Base-by-base conservation (phyloP, 805 yeast genomes). In the Candida silvicultrix region DNA sequence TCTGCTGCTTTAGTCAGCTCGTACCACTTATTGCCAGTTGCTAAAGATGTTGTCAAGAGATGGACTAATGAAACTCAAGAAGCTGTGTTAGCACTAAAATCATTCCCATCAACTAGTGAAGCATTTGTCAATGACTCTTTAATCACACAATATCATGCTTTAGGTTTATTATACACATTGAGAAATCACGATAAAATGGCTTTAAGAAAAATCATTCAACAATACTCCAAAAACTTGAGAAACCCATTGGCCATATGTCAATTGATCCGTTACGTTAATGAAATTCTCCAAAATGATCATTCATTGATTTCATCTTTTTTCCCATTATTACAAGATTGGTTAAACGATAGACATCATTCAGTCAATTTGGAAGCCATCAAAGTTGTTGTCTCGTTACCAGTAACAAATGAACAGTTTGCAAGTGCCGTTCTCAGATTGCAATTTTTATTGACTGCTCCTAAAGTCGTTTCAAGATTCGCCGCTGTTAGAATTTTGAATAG, bases 31-130 rank as follows among this genome's bases (percentile, higher is more conserved):
- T 72, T 90, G 54, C 95, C 96, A 3, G 82, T 87, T 47, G 89
- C 97, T 31, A 86, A 84, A 64, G 96, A 88, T 50, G 90, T 94
- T 31, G 95, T 94, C 35, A 85, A 88, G 59, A 80, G 98, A 62
- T 92, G 96, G 82, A 78, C 92, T 19, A 89, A 89, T 63, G 99
- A 94, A 72, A 83, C 95, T 15, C 90, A 86, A 67, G 98, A 94
- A 64, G 83, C 96, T n/a, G 81, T 89, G 42, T 70, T 73, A 46
- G 78, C 87, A 19, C 48, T 60, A 45, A 71, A 71, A 49, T 63
- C 64, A 9, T 71, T 62, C 57, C 74, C 77, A 40, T 62, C 67
- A 12, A 66, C 69, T 22, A 61, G 62, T 18, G 62, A 61, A 21
- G 60, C 60, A 6, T 82, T 78, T 57, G 85, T 92, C 43, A 71